Conservation (phyloP, 2,329 filamentous ascomycete species). For the Tolypocladium tropicale region DNA sequence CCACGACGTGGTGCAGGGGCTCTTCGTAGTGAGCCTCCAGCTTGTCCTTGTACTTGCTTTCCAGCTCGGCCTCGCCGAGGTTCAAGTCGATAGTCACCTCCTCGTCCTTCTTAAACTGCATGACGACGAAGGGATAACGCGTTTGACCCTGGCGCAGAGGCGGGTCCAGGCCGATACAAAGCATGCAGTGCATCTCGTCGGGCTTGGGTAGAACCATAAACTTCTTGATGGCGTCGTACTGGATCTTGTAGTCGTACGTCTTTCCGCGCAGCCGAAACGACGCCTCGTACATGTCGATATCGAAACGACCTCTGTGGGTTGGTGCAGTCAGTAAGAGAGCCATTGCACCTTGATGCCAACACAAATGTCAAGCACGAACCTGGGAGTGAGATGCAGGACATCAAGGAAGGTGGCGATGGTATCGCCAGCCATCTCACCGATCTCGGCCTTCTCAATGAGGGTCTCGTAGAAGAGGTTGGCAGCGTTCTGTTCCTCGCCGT, state of each 20-base stretch:
- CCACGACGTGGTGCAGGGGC: constrained; percentile 85
- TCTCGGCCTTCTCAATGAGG: constrained; percentile 96
- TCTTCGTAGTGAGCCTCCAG: constrained; percentile 85
- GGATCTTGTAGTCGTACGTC: constrained; percentile 99
- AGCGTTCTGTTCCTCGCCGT: constrained; percentile 73
- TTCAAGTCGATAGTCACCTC: constrained; percentile 95
- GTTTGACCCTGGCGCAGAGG: constrained; percentile 95
- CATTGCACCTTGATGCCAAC: neutral
- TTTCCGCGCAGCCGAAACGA: constrained; percentile 96
- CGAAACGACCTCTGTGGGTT: constrained; percentile 80
- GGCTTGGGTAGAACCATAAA: constrained; percentile 98
- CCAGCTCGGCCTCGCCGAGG: constrained; percentile 80
- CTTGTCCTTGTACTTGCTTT: constrained; percentile 80
- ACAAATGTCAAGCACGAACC: constrained; percentile 33
- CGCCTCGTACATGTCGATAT: constrained; percentile 98
- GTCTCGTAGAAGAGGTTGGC: constrained; percentile 98
- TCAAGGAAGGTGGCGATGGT: constrained; percentile 97
- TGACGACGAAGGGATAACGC: constrained; percentile 94
- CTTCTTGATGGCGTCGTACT: constrained; percentile 96
- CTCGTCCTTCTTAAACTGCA: constrained; percentile 98
- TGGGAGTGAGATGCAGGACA: constrained; percentile 90
- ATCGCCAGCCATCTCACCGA: constrained; percentile 97
- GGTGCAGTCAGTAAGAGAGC: neutral
- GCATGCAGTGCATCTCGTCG: constrained; percentile 93
- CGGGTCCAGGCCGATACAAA: constrained; percentile 88